Evolutionary conservation across 345 rosid genomes (phyloP).

Genomic region (Pistacia atlantica): DNA sequence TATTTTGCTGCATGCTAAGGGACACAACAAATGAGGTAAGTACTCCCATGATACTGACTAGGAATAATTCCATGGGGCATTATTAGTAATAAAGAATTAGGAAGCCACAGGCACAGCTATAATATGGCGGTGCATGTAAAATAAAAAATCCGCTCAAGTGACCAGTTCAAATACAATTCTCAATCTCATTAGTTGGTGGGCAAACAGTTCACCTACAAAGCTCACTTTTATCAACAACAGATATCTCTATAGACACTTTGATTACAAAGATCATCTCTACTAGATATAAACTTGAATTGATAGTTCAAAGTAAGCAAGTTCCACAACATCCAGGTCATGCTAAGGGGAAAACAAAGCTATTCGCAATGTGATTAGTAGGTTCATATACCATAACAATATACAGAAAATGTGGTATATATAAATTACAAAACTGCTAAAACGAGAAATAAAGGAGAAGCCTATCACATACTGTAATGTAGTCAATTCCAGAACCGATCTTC

Average conservation of each 20-base stretch:
- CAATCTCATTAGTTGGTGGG: neutral
- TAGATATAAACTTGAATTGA: neutral
- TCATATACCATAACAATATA: neutral
- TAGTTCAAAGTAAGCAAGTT: neutral
- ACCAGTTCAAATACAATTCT: neutral
- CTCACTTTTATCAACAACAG: neutral
- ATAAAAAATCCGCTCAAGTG: neutral
- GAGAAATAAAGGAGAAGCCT: neutral
- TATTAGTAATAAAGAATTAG: neutral
- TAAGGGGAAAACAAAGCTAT: neutral
- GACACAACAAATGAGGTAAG: neutral
- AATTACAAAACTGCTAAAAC: too few species aligned
- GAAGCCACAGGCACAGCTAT: neutral
- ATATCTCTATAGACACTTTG: neutral
- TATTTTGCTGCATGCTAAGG: neutral
- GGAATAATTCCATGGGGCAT: neutral
- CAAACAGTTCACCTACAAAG: neutral
- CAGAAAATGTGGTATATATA: too few species aligned
- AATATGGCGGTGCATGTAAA: neutral
- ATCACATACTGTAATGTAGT: conserved; percentile 69
- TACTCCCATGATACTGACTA: neutral
- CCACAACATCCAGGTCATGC: neutral
- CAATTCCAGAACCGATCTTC: conserved; percentile 89
- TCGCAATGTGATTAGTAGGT: neutral
- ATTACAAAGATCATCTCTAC: neutral